phyloP scores from a whole-genome alignment of 306 rosid species.

The Benincasa hispida region DNA sequence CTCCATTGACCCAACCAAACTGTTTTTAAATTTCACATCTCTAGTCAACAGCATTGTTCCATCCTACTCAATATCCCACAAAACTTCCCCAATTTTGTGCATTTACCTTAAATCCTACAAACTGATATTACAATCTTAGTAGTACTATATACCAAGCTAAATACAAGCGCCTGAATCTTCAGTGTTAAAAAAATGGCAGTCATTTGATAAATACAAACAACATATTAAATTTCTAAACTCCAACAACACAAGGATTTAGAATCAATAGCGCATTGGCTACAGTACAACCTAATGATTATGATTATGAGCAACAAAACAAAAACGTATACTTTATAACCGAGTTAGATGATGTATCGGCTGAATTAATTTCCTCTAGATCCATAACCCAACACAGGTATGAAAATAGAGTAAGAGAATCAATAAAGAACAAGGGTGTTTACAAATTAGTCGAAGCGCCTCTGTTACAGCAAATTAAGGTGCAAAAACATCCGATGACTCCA shows the following conservation, averaged over 20 bases:
- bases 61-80: not conserved
- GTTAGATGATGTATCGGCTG: not conserved
- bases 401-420: not conserved
- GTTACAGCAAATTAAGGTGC: conserved; percentile 70
- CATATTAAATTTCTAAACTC: not conserved
- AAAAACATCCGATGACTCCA: conserved; percentile 64
- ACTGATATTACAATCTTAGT: not conserved
- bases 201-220: not conserved
- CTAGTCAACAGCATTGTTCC: not conserved
- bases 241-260: not conserved
- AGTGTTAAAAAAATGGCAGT: not conserved
- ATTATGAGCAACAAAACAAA: not conserved
- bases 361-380: not conserved
- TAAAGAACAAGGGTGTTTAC: conserved; percentile 20
- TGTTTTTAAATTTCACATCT: not conserved
- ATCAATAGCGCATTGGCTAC: not conserved
- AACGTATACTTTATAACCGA: not conserved
- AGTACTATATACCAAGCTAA: not conserved
- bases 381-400: not conserved
- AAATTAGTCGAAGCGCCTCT: conserved; percentile 74
- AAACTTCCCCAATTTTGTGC: not conserved
- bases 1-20: not conserved
- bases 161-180: not conserved
- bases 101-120: not conserved
- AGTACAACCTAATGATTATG: not conserved